Evolutionary conservation across 1,284 basidiomycete genomes (phyloP).

Genomic region (Dichomitus squalens): DNA sequence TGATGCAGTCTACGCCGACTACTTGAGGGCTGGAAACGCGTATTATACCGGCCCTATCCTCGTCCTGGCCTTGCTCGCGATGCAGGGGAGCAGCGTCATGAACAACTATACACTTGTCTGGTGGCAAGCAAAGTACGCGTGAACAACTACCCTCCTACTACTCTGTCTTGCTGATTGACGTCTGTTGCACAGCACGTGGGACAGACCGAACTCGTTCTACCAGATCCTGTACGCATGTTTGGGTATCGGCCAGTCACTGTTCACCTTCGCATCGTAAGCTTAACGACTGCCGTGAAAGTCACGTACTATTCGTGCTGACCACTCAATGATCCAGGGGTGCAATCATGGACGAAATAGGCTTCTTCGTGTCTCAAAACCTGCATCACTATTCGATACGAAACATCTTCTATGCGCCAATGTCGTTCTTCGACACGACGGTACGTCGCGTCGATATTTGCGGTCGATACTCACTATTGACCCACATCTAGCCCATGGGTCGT

Average conservation of each 20-base stretch:
- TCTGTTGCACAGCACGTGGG: conserved; percentile 42
- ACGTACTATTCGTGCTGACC: conserved; percentile 10
- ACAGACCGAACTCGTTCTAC: conserved; percentile 60
- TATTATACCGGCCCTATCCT: conserved; percentile 58
- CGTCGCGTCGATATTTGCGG: conserved; percentile 14
- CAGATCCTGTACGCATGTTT: conserved; percentile 74
- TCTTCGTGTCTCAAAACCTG: conserved; percentile 59
- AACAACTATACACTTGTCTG: conserved; percentile 68
- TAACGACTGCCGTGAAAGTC: conserved; percentile 16
- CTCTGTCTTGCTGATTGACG: conserved; percentile 11
- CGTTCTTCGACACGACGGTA: conserved; percentile 71
- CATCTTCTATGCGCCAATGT: conserved; percentile 71
- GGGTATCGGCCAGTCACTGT: conserved; percentile 60
- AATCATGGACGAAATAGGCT: conserved; percentile 57
- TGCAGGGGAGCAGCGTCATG: conserved; percentile 63
- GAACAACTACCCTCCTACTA: not conserved
- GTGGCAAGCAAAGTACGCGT: conserved; percentile 67
- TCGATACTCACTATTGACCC: not conserved
- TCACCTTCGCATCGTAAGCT: conserved; percentile 62
- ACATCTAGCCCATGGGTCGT: conserved; percentile 56
- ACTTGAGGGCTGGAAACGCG: conserved; percentile 67
- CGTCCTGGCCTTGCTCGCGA: conserved; percentile 55
- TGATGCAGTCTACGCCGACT: conserved; percentile 66
- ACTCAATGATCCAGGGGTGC: conserved; percentile 45
- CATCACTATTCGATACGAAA: conserved; percentile 56